Evolutionary conservation across 1,284 basidiomycete genomes (phyloP), one percentile per base, ranked within the genome.

Genomic region (Coniophora puteana): DNA sequence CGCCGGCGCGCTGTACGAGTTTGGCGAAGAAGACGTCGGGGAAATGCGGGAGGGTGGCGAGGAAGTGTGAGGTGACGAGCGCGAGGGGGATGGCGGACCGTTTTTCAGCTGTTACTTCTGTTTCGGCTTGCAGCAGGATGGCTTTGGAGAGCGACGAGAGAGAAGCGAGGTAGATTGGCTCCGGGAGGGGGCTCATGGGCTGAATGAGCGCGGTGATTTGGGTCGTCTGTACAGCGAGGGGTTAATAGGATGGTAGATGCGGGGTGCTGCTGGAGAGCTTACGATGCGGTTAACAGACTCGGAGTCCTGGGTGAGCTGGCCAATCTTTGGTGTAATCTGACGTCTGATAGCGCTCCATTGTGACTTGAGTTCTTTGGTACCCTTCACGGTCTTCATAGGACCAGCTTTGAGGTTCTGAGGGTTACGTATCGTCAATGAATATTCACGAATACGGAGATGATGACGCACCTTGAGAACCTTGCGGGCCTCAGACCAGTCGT

Each of bases 61-160:
- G 65, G 16, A 95, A 69, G 39, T 79, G 80, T 34, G 85, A 69
- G 1, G 89, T 70, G 4, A 97, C 78, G 20, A 80, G 76, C 0
- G 89, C 91, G 8, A 98, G 74, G 0, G 95, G 94, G 33, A 78
- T 75, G 0, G 93, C 93, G 8, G 86, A 87, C 26, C 82, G 80
- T 51, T 89, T 83, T 62, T 94, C 90, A 3, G 92, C 93, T 2
- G 89, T 82, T 5, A 97, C 91, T 63, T 99, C 95, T 1, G 85
- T 88, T 66, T 97, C 93, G 6, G 94, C 93, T 69, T 98, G 96
- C 25, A 89, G 76, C 32, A 98, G 80, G 44, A 99, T 80, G 26
- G 83, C 75, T 59, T 98, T 99, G 40, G 90, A 72, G 17, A 96
- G 75, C 16, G 93, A 89, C 18, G 90, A 94, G 18, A 95, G 76